phyloP scores from a whole-genome alignment of 2,329 filamentous ascomycete species.

The Penicillium sclerotigenum region DNA sequence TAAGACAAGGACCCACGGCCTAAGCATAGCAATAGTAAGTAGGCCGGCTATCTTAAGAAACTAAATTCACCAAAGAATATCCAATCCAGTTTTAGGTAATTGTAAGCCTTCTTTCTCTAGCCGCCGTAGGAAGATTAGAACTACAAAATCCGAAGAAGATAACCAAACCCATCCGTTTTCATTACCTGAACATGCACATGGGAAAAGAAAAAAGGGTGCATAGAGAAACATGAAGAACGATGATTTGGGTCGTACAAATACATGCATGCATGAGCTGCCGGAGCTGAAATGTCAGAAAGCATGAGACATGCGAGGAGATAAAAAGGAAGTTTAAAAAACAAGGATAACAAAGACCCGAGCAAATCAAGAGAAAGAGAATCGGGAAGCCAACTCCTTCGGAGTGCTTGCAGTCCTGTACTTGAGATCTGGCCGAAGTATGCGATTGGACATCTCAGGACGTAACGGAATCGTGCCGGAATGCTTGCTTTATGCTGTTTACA shows the following conservation, averaged over 20 bases:
- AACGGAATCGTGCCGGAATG: background rate
- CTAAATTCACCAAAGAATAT: background rate
- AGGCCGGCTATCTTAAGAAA: background rate
- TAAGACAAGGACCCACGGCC: background rate
- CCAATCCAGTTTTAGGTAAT: background rate
- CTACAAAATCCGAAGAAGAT: conserved; percentile 3
- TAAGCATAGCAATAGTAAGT: background rate
- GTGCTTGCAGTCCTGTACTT: background rate
- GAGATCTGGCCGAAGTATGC: background rate
- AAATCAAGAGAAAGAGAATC: background rate
- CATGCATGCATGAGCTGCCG: conserved; percentile 38
- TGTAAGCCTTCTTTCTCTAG: background rate
- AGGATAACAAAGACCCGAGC: conserved; percentile 1
- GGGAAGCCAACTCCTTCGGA: background rate
- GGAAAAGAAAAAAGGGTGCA: conserved; percentile 15
- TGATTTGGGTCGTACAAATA: conserved; percentile 36
- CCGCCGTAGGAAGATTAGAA: background rate
- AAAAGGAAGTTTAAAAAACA: conserved; percentile 14
- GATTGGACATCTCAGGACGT: background rate
- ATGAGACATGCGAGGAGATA: conserved; percentile 22
- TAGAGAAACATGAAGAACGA: conserved; percentile 22
- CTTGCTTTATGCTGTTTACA: conserved; percentile 1
- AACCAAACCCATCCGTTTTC: conserved; percentile 23
- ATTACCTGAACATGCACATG: conserved; percentile 31
- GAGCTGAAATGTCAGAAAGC: conserved; percentile 27